Conservation (phyloP, 257 asterid species). For the Coffea eugenioides region DNA sequence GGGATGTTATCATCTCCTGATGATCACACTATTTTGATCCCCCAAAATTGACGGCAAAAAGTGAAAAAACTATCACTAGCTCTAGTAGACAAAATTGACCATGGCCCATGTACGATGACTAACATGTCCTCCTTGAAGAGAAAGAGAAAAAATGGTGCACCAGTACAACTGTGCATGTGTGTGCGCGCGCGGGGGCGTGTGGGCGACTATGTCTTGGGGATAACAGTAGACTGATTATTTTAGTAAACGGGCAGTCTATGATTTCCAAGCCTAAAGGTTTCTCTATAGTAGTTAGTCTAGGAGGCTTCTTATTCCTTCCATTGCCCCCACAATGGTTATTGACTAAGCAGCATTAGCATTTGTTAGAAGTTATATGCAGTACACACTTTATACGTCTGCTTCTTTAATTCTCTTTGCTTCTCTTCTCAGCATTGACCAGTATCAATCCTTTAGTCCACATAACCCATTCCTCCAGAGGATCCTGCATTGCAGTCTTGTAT, state of each 20-base stretch:
- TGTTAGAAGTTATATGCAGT: not conserved
- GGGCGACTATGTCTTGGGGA: not conserved
- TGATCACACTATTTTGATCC: not conserved
- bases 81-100: not conserved
- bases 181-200: too few relatives aligned
- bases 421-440: not conserved
- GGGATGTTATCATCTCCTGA: not conserved
- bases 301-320: constrained; percentile 43
- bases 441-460: not conserved
- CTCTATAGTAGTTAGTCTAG: not conserved
- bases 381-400: not conserved
- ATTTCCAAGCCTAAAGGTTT: not conserved
- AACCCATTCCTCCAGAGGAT: not conserved
- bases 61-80: constrained; percentile 7
- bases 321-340: constrained; percentile 22
- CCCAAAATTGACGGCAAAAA: constrained; percentile 25
- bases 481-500: constrained; percentile 4
- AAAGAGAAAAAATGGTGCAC: too few relatives aligned
- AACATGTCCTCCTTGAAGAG: not conserved
- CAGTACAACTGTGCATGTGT: too few relatives aligned
- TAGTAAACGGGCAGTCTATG: not conserved
- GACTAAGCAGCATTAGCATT: not conserved
- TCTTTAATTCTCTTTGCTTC: not conserved
- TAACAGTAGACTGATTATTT: not conserved
- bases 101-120: not conserved